A percentile compares a stretch with the other conserved stretches of the same genome.
These are phyloP conservation scores for Coix lacrymajobi DNA, from an alignment of 176 grass and related monocot species.

Conservation along the genomic window DNA sequence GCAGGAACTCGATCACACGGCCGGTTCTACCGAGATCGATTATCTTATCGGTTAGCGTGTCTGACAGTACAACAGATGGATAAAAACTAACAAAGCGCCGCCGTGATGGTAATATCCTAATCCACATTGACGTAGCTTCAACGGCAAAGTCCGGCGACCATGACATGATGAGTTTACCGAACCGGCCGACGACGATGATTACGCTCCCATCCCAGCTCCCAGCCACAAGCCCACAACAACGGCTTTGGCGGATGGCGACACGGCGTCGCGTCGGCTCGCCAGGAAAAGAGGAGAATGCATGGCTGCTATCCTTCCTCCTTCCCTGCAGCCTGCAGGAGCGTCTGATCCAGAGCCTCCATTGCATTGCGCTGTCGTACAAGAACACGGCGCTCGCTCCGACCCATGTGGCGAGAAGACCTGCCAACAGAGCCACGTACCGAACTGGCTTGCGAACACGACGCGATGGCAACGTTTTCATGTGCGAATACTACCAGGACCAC, in stretches of 20 bases:
- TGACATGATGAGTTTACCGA: slow-evolving; percentile 6
- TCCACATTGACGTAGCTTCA: slow-evolving; percentile 21
- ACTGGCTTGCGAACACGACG: neutral
- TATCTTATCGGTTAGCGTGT: neutral
- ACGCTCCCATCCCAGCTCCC: neutral
- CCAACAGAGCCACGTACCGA: neutral
- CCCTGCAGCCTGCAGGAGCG: too few species aligned
- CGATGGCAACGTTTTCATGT: neutral
- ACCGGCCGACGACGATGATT: neutral
- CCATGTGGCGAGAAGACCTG: neutral
- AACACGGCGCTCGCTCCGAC: neutral
- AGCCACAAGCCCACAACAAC: too few species aligned
- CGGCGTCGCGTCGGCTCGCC: too few species aligned
- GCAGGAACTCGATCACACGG: neutral
- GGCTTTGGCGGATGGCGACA: neutral
- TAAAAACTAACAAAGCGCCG: neutral
- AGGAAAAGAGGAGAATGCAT: too few species aligned
- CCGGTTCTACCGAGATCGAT: neutral
- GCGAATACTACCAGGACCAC: too few species aligned
- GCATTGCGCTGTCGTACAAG: neutral
- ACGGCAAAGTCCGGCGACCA: slow-evolving; percentile 17
- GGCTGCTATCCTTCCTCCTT: too few species aligned
- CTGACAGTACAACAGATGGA: too few species aligned
- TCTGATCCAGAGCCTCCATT: neutral
- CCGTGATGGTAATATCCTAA: neutral